Evolutionary conservation across 257 asterid species (phyloP).

Genomic region (Solanum infundibuliforme): DNA sequence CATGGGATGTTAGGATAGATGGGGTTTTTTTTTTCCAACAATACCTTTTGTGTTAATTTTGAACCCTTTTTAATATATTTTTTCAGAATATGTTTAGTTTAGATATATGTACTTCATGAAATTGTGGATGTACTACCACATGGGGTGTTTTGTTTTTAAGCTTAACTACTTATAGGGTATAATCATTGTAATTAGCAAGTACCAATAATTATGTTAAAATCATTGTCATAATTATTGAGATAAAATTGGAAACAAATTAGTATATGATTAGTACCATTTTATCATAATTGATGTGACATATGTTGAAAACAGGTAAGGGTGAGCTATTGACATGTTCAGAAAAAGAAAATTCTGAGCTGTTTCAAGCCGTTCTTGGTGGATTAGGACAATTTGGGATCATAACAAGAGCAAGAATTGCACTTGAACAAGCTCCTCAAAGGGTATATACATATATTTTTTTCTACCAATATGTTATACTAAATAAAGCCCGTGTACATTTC

Average conservation of each 20-base stretch:
- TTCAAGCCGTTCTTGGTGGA: slow-evolving; percentile 72
- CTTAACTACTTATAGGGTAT: background rate
- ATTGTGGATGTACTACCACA: slow-evolving; percentile 19
- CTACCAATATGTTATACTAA: background rate
- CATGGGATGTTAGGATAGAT: slow-evolving; percentile 5
- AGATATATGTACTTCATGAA: background rate
- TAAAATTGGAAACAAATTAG: background rate
- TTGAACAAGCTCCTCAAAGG: slow-evolving; percentile 66
- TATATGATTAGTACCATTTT: background rate
- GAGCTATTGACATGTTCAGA: slow-evolving; percentile 55
- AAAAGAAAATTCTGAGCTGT: slow-evolving; percentile 42
- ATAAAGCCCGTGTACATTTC: background rate
- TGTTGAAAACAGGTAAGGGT: slow-evolving; percentile 54
- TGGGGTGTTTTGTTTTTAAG: slow-evolving; percentile 27
- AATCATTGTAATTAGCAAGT: slow-evolving; percentile 4
- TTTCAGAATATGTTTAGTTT: background rate
- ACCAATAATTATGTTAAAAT: background rate
- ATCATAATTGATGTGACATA: background rate
- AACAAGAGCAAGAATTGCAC: slow-evolving; percentile 72
- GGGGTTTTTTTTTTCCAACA: background rate
- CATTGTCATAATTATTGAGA: background rate
- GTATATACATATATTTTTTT: slow-evolving; percentile 13
- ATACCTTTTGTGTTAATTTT: background rate
- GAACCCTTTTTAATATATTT: background rate
- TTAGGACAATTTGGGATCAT: slow-evolving; percentile 81